Evolutionary conservation across 2,329 filamentous ascomycete genomes (phyloP).

Genomic region (Curvularia eragrostidis): DNA sequence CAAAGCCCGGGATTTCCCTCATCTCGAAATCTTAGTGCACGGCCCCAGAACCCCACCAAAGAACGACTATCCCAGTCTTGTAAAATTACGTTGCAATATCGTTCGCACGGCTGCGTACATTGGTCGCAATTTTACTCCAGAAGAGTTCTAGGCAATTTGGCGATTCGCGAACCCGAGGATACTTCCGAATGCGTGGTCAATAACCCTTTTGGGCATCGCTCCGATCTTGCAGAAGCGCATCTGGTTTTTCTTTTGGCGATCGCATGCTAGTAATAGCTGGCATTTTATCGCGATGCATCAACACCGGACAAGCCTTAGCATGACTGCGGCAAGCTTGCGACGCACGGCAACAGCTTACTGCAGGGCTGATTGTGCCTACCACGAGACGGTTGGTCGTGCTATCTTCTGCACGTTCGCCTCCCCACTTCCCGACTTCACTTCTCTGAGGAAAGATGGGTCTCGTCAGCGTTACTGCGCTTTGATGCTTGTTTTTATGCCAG

Average conservation of each 20-base stretch:
- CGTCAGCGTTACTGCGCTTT: slow-evolving; percentile 6
- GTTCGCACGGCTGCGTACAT: slow-evolving; percentile 26
- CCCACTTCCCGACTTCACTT: slow-evolving; percentile 14
- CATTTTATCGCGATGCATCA: slow-evolving; percentile 14
- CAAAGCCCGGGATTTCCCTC: slow-evolving; percentile 25
- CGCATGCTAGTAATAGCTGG: slow-evolving; percentile 11
- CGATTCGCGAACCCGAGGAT: slow-evolving; percentile 8
- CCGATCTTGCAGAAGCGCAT: slow-evolving; percentile 10
- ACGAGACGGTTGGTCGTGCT: slow-evolving; percentile 3
- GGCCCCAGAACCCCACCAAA: slow-evolving; percentile 32
- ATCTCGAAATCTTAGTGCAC: slow-evolving; percentile 41
- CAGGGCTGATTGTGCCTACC: not conserved
- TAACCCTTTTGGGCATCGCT: slow-evolving; percentile 6
- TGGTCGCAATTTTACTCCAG: slow-evolving; percentile 17
- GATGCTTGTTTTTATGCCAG: slow-evolving; percentile 8
- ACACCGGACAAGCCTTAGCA: slow-evolving; percentile 10
- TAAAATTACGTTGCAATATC: slow-evolving; percentile 44
- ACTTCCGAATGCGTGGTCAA: slow-evolving; percentile 8
- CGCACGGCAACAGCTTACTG: slow-evolving; percentile 7
- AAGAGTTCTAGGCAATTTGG: slow-evolving; percentile 5
- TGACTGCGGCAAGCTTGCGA: slow-evolving; percentile 7
- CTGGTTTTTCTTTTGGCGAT: slow-evolving; percentile 8
- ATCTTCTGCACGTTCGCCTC: slow-evolving; percentile 12
- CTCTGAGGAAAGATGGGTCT: not conserved
- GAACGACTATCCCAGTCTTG: slow-evolving; percentile 38